Conservation (phyloP, 805 yeast species). For the Spathaspora hagerdaliae region DNA sequence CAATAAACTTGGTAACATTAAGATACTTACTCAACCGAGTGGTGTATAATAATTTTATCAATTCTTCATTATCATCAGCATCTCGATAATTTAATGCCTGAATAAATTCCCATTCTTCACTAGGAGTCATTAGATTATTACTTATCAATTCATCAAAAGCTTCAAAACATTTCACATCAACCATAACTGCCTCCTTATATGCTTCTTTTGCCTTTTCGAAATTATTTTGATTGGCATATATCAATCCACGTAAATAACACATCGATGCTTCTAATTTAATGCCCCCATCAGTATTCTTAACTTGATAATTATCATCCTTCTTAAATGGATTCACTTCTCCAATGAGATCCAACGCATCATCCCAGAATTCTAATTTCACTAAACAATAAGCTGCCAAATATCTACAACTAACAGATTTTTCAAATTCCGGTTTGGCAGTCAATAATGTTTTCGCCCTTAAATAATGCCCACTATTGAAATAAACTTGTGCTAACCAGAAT, state of each 20-base stretch:
- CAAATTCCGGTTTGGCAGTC: conserved; percentile 48
- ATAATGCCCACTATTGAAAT: conserved; percentile 71
- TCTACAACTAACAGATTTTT: conserved; percentile 67
- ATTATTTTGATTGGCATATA: conserved; percentile 78
- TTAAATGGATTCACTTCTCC: conserved; percentile 79
- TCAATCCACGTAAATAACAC: conserved; percentile 79
- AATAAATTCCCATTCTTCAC: conserved; percentile 83
- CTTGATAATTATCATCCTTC: conserved; percentile 36
- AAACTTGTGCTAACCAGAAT: conserved; percentile 92
- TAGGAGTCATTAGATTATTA: conserved; percentile 73
- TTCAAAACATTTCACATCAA: conserved; percentile 89
- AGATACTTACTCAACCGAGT: conserved; percentile 71
- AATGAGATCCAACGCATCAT: conserved; percentile 81
- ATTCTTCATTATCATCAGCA: conserved; percentile 75
- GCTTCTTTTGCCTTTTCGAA: conserved; percentile 84
- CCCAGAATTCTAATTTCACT: conserved; percentile 71
- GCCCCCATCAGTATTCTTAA: conserved; percentile 69
- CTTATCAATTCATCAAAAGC: conserved; percentile 78
- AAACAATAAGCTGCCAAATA: conserved; percentile 76
- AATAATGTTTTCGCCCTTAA: conserved; percentile 74
- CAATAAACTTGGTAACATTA: conserved; percentile 53
- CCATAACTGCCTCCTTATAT: conserved; percentile 77
- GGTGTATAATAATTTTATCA: conserved; percentile 72
- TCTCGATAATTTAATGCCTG: conserved; percentile 62
- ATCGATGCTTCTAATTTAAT: conserved; percentile 82